Conservation (phyloP, 2,329 filamentous ascomycete genomes). For the Pestalotiopsis fici region DNA sequence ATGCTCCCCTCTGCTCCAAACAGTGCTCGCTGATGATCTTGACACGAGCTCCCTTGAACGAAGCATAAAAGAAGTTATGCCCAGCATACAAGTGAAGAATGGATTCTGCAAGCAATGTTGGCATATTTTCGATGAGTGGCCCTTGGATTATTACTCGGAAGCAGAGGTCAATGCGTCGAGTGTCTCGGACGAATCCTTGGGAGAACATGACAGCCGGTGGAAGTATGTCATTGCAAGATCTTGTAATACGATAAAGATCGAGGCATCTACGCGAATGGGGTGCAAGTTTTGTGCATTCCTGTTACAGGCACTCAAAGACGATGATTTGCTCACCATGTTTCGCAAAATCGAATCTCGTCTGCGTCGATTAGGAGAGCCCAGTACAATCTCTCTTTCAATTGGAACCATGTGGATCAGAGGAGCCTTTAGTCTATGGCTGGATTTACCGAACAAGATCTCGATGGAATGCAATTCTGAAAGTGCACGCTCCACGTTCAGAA, state of each 20-base stretch:
- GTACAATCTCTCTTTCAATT: background rate
- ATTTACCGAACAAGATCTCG: background rate
- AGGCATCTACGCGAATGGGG: background rate
- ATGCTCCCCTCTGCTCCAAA: rapidly evolving
- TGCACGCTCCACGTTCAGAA: too few relatives aligned
- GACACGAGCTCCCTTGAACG: too few relatives aligned
- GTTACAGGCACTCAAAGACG: background rate
- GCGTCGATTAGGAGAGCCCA: background rate
- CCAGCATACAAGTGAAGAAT: too few relatives aligned
- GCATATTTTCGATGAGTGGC: background rate
- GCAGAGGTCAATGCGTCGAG: too few relatives aligned
- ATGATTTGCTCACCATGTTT: background rate
- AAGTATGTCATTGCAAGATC: background rate
- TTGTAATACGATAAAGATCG: background rate
- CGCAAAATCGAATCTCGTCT: background rate
- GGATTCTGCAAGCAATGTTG: too few relatives aligned
- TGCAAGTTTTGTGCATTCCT: background rate
- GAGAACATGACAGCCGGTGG: background rate
- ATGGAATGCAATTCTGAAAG: too few relatives aligned
- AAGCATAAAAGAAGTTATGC: too few relatives aligned
- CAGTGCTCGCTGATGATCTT: too few relatives aligned
- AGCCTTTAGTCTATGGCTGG: background rate
- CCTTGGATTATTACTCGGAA: background rate
- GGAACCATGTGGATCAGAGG: background rate
- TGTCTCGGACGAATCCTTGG: too few relatives aligned